A percentile compares a stretch with the other conserved stretches of the same genome.
These are phyloP conservation scores for Euphorbia pulcherrima DNA, from an alignment of 345 rosid genomes.

Conservation along the genomic window DNA sequence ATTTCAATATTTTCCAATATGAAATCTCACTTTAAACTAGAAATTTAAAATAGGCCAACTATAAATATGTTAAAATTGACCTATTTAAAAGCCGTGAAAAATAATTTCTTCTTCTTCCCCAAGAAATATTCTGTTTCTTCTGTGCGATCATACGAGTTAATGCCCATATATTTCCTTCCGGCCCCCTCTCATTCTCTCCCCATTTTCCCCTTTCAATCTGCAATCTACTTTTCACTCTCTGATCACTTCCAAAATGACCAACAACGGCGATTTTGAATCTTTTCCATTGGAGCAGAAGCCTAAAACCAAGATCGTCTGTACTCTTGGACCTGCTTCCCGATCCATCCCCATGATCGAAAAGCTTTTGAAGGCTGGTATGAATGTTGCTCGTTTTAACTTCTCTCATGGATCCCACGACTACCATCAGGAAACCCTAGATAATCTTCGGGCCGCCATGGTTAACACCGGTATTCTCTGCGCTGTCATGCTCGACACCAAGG, in stretches of 20 bases:
- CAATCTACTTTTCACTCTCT: not conserved
- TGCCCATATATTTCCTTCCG: not conserved
- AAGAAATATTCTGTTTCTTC: not conserved
- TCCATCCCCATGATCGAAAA: conserved; percentile 77
- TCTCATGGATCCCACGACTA: conserved; percentile 95
- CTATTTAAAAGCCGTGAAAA: no score
- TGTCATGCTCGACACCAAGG: conserved; percentile 99
- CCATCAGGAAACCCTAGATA: conserved; percentile 89
- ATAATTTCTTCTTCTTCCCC: not conserved
- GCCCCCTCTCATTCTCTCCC: not conserved
- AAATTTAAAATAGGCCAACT: no score
- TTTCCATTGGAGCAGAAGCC: conserved; percentile 41
- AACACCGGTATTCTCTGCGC: conserved; percentile 91
- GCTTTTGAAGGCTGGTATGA: conserved; percentile 78
- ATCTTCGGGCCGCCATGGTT: conserved; percentile 75
- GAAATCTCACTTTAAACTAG: no score
- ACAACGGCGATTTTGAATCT: not conserved
- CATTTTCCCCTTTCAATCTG: not conserved
- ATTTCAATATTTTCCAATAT: no score
- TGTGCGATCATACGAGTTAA: no score
- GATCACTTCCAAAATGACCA: not conserved
- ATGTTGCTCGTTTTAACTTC: conserved; percentile 55
- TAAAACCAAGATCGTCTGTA: conserved; percentile 94
- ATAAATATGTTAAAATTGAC: no score
- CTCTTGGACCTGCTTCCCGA: conserved; percentile 87